Conservation (phyloP, 2,329 filamentous ascomycete genomes). For the Myriosclerotinia scirpicola region DNA sequence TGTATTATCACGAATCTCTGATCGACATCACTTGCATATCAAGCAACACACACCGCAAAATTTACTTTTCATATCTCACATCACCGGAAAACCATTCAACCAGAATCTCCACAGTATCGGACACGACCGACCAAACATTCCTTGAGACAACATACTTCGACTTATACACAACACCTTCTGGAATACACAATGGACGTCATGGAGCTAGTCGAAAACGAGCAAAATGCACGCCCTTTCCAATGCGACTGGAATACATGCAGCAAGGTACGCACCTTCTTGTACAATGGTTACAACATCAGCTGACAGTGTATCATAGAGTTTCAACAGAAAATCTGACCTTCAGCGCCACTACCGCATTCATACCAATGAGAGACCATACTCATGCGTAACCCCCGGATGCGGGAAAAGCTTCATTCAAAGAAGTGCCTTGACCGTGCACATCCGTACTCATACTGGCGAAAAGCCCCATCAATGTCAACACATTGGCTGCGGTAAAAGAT, state of each 20-base stretch:
- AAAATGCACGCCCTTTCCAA: constrained; percentile 60
- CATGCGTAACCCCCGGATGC: constrained; percentile 59
- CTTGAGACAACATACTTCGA: constrained; percentile 15
- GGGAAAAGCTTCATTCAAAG: constrained; percentile 71
- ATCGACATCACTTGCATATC: not conserved
- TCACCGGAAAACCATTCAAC: not conserved
- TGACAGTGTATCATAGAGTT: constrained; percentile 51
- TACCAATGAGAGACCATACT: constrained; percentile 68
- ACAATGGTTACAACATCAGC: constrained; percentile 7
- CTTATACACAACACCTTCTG: not conserved
- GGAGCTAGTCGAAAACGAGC: constrained; percentile 64
- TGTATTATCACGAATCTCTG: constrained; percentile 20
- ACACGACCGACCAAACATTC: not conserved
- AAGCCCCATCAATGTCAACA: constrained; percentile 70
- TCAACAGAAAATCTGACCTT: constrained; percentile 70
- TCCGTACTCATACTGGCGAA: constrained; percentile 69
- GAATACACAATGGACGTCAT: constrained; percentile 57
- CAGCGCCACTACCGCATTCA: constrained; percentile 71
- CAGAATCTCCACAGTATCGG: not conserved
- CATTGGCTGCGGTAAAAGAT: constrained; percentile 64
- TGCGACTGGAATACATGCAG: constrained; percentile 63
- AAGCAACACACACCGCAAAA: not conserved
- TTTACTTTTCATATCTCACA: not conserved
- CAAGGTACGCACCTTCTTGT: constrained; percentile 50
- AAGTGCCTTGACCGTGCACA: constrained; percentile 69